These are phyloP conservation scores for Pelargonium exstipulatum DNA, from an alignment of 441 rosid species.

Conservation along the genomic window DNA sequence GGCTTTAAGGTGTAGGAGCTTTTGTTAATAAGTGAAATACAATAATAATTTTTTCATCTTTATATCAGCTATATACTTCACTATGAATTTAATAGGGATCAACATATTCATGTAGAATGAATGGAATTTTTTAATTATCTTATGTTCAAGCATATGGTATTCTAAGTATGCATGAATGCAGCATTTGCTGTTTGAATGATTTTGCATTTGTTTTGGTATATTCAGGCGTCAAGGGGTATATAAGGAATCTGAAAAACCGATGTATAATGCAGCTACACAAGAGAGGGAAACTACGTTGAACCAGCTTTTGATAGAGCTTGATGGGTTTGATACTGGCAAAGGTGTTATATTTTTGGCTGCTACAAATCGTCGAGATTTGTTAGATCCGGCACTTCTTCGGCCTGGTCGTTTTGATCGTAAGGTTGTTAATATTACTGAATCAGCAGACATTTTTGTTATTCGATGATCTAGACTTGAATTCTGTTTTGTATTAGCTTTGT, in stretches of 20 bases:
- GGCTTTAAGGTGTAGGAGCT: too few relatives aligned
- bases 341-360: slow-evolving; percentile 96
- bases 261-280: slow-evolving; percentile 90
- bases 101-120: too few relatives aligned
- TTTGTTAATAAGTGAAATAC: too few relatives aligned
- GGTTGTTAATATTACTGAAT: slow-evolving; percentile 43
- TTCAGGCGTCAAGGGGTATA: slow-evolving; percentile 84
- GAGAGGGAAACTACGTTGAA: slow-evolving; percentile 96
- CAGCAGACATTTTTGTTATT: background rate
- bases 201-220: slow-evolving; percentile 22
- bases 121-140: too few relatives aligned
- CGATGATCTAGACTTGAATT: too few relatives aligned
- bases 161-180: too few relatives aligned
- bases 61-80: too few relatives aligned
- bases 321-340: slow-evolving; percentile 97
- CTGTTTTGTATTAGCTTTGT: too few relatives aligned
- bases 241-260: slow-evolving; percentile 66
- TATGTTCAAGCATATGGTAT: too few relatives aligned
- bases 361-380: slow-evolving; percentile 83
- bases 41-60: too few relatives aligned
- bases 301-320: slow-evolving; percentile 93
- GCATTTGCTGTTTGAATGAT: too few relatives aligned
- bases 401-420: slow-evolving; percentile 97
- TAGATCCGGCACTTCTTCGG: slow-evolving; percentile 94
- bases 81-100: too few relatives aligned